Conservation (phyloP, 164 flowering plant genomes). For the Sedum album region DNA sequence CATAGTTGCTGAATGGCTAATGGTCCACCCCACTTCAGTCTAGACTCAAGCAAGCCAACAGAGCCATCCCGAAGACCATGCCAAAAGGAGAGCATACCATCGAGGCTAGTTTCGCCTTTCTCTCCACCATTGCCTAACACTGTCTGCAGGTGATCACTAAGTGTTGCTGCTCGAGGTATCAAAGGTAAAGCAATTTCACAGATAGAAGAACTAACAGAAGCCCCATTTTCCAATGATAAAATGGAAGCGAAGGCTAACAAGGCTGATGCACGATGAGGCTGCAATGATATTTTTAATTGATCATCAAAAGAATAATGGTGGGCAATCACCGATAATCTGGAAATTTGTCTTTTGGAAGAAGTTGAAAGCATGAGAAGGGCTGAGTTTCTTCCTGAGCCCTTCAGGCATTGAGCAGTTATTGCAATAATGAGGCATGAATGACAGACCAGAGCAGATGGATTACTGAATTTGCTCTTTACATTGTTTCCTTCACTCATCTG, state of each 20-base stretch:
- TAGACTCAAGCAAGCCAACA: conserved; percentile 69
- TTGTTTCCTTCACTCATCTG: conserved; percentile 37
- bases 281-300: too few species aligned
- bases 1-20: too few species aligned
- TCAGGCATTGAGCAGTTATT: conserved; percentile 65
- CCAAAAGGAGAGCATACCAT: too few species aligned
- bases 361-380: conserved; percentile 69
- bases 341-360: conserved; percentile 58
- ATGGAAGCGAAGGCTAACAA: conserved; percentile 91
- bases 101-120: conserved; percentile 10
- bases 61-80: conserved; percentile 94
- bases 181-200: too few species aligned
- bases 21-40: too few species aligned
- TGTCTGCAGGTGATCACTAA: conserved; percentile 52
- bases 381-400: conserved; percentile 66
- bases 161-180: too few species aligned
- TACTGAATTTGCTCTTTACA: conserved; percentile 35
- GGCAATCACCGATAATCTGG: conserved; percentile 67
- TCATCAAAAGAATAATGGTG: conserved; percentile 55
- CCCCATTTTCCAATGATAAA: conserved; percentile 64
- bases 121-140: conserved; percentile 27
- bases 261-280: too few species aligned
- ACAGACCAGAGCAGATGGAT: conserved; percentile 36
- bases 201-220: conserved; percentile 42
- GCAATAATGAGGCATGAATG: conserved; percentile 73